These are phyloP conservation scores for Phaeosphaeriaceae sp. DNA, from an alignment of 2,329 filamentous ascomycete species.

Conservation along the genomic window DNA sequence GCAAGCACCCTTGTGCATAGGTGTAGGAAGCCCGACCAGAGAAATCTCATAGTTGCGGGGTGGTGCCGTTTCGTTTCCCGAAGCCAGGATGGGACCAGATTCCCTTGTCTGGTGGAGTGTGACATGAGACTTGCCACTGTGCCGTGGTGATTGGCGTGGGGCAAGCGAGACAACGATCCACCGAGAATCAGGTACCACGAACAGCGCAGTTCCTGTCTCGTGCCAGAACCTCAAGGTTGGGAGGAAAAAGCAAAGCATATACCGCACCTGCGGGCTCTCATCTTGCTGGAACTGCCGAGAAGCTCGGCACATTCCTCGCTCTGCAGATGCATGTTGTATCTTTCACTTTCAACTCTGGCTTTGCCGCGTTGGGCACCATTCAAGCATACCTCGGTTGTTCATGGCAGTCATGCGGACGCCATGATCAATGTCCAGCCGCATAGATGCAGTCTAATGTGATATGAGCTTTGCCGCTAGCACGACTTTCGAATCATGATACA, in stretches of 20 bases:
- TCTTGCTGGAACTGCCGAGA: slow-evolving; percentile 29
- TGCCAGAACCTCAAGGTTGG: slow-evolving; percentile 28
- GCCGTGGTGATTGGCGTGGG: slow-evolving; percentile 30
- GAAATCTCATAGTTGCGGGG: not conserved
- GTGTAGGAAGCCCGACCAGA: not conserved
- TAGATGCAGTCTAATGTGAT: not conserved
- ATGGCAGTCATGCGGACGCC: slow-evolving; percentile 6
- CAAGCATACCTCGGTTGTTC: not conserved
- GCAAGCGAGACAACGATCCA: slow-evolving; percentile 24
- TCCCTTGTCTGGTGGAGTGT: slow-evolving; percentile 15
- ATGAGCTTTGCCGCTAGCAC: slow-evolving; percentile 3
- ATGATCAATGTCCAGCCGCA: not conserved
- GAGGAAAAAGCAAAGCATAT: slow-evolving; percentile 36
- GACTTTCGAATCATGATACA: not conserved
- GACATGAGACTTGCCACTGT: slow-evolving; percentile 18
- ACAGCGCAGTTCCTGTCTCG: slow-evolving; percentile 13
- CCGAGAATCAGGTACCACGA: slow-evolving; percentile 40
- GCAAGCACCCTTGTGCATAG: not conserved
- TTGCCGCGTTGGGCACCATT: not conserved
- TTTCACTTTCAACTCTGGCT: not conserved
- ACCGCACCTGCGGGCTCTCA: slow-evolving; percentile 29
- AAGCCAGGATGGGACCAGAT: not conserved
- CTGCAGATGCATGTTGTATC: slow-evolving; percentile 8
- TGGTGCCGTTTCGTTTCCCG: not conserved
- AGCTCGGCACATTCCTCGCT: slow-evolving; percentile 17